These are phyloP conservation scores for Thamnidium elegans DNA, from an alignment of 192 early-diverging fungal genomes.

Conservation along the genomic window DNA sequence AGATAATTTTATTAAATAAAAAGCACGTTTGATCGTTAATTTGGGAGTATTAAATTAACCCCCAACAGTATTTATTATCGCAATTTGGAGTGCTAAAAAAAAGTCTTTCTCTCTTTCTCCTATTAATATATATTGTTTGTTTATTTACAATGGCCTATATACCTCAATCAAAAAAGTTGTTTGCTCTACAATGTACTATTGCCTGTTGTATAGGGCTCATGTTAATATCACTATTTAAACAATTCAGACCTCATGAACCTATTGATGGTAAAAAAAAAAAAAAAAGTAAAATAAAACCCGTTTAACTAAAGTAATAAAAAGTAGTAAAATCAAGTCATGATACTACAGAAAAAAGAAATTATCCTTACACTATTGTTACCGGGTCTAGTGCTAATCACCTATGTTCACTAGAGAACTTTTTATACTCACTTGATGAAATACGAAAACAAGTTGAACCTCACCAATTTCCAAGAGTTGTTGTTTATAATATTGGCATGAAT, in stretches of 20 bases:
- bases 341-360: neutral
- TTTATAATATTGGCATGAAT: slow-evolving; percentile 53
- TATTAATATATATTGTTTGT: neutral
- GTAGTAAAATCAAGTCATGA: too few species aligned
- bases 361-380: slow-evolving; percentile 50
- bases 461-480: slow-evolving; percentile 40
- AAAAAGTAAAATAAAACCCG: neutral
- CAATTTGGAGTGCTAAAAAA: too few species aligned
- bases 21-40: too few species aligned
- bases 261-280: neutral
- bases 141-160: neutral
- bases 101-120: neutral
- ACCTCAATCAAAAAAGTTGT: slow-evolving; percentile 2
- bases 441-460: slow-evolving; percentile 31
- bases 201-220: neutral
- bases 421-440: slow-evolving; percentile 43
- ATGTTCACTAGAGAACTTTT: slow-evolving; percentile 46
- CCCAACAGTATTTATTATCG: too few species aligned
- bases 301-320: too few species aligned
- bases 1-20: too few species aligned
- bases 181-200: neutral
- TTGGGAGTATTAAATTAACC: too few species aligned
- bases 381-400: slow-evolving; percentile 51
- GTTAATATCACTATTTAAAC: neutral
- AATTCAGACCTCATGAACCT: neutral